These are phyloP conservation scores for Asterochloris sp. DNA, from an alignment of 139 green algal genomes.

Conservation along the genomic window DNA sequence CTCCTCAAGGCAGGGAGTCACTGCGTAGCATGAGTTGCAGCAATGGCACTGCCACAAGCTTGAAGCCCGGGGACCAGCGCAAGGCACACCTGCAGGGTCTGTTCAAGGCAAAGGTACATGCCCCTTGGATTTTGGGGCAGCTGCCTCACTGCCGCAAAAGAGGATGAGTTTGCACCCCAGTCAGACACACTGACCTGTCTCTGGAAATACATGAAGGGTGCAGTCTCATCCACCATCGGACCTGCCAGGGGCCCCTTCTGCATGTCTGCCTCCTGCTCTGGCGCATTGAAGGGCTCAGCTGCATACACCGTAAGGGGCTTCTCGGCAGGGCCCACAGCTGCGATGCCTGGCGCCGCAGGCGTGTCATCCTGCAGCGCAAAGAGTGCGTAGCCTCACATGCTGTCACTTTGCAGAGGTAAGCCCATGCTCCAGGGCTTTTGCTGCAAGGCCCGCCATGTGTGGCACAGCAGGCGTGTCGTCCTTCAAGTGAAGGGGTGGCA, in stretches of 20 bases:
- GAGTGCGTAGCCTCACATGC: too few species aligned
- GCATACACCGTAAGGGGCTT: slow-evolving; percentile 11
- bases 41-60: neutral
- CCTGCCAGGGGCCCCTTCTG: neutral
- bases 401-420: too few species aligned
- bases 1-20: neutral
- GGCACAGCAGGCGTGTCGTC: too few species aligned
- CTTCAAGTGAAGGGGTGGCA: too few species aligned
- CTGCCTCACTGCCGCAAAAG: neutral
- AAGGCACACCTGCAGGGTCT: neutral
- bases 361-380: too few species aligned
- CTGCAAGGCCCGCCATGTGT: too few species aligned
- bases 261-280: neutral
- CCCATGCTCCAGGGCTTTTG: too few species aligned
- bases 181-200: slow-evolving; percentile 2
- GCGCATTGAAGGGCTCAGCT: slow-evolving; percentile 15
- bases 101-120: neutral
- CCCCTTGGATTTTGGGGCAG: neutral
- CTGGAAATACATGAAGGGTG: slow-evolving; percentile 15
- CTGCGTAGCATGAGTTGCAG: neutral
- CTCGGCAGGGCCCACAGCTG: too few species aligned
- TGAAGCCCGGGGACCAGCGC: neutral
- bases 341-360: too few species aligned
- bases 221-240: neutral
- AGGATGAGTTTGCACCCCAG: neutral